Evolutionary conservation across 805 yeast species (phyloP), one percentile per base, ranked within the genome.

Genomic region (Saccharomycopsis fermentans): DNA sequence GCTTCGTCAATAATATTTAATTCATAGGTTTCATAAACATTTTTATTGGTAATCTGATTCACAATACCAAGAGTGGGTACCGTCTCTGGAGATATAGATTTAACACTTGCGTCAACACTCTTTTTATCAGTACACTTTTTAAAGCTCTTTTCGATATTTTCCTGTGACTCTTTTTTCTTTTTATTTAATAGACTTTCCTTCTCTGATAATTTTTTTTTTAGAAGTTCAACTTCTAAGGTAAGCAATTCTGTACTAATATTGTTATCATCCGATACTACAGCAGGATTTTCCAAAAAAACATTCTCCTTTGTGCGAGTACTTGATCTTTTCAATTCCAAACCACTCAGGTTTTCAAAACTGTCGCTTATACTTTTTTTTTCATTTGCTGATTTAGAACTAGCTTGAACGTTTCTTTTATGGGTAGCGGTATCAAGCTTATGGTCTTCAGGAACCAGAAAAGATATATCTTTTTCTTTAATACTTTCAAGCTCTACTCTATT

Each of bases 401-500:
- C 56, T 17, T 61, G 58, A 19, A 60, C 61, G 32, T 58, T 60
- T 37, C 63, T 36, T 19, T 54, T 56, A 27, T 32, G 36, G 12
- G 19, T 29, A 19, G 27, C 52, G n/a, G 51, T 47, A 34, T 56
- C 35, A 19, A 24, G 17, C 6, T 19, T 32, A 43, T 52, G n/a
- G 19, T 27, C 34, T 35, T 21, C 32, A 16, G 57, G 12, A 24
- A 17, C 29, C 36, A 35, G 43, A 11, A 50, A 17, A 14, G 16
- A 16, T 55, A 32, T 14, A 39, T 27, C 37, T 17, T 12, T 54
- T 37, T 55, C 58, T 34, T 50, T 11, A 19, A 58, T 54, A 32
- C 56, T 58, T 37, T 54, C 58, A 27, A 58, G 61, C 6, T 32
- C 35, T 6, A 34, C 34, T 19, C 16, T 48, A 17, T 26, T 48